Evolutionary conservation across 345 rosid genomes (phyloP).

Genomic region (Aquilaria yunnanensis): DNA sequence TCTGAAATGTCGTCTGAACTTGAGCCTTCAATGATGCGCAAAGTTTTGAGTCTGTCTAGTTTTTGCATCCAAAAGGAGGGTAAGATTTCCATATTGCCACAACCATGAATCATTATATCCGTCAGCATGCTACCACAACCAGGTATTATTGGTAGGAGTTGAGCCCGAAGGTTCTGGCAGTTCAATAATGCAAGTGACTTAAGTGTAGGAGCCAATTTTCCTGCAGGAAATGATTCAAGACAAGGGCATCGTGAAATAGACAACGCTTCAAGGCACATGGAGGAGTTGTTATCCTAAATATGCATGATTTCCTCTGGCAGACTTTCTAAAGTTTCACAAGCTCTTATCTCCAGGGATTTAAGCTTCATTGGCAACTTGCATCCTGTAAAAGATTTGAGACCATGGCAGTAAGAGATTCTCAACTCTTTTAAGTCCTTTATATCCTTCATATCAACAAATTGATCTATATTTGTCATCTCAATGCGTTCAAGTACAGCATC

Average conservation of each 20-base stretch:
- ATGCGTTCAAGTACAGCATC: too few relatives aligned
- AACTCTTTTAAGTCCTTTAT: too few relatives aligned
- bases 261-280: background rate
- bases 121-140: too few relatives aligned
- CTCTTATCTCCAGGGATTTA: background rate
- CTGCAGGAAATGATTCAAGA: conserved; percentile 3
- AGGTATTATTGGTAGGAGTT: too few relatives aligned
- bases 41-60: too few relatives aligned
- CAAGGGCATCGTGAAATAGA: background rate
- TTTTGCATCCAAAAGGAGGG: too few relatives aligned
- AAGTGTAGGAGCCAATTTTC: background rate
- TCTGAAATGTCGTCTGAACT: too few relatives aligned
- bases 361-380: background rate
- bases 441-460: too few relatives aligned
- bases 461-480: too few relatives aligned
- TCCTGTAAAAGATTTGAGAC: background rate
- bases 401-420: background rate
- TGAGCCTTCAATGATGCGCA: background rate
- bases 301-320: background rate
- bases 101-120: too few relatives aligned
- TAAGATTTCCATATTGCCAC: too few relatives aligned
- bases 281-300: background rate
- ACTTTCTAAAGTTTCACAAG: conserved; percentile 1
- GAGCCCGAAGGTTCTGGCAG: too few relatives aligned
- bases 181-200: background rate